phyloP scores from a whole-genome alignment of 192 early-diverging fungal species.

The Rhizoclosmatium sp. region DNA sequence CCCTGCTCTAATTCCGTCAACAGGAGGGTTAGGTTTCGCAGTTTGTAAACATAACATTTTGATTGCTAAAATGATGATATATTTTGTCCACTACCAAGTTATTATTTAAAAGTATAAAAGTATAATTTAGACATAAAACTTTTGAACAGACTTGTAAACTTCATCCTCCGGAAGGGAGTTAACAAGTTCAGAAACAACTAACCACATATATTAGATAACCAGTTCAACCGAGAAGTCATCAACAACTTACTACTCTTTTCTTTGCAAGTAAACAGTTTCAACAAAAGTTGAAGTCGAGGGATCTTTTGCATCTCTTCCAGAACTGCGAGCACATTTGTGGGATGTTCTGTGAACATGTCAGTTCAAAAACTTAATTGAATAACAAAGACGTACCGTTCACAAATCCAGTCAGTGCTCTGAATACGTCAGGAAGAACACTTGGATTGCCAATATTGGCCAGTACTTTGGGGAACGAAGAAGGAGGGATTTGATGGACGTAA shows the following conservation, averaged over 20 bases:
- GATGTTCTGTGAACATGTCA: not conserved
- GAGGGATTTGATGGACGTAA: not conserved
- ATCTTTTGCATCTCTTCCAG: slow-evolving; percentile 22
- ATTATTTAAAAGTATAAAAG: too few species aligned
- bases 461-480: not conserved
- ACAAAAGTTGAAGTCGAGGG: not conserved
- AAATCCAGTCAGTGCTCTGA: not conserved
- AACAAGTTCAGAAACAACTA: not conserved
- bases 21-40: too few species aligned
- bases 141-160: not conserved
- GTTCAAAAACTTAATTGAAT: not conserved
- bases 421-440: slow-evolving; percentile 17
- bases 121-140: not conserved
- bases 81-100: too few species aligned
- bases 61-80: too few species aligned
- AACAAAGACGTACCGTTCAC: not conserved
- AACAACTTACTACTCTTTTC: slow-evolving; percentile 12
- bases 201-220: not conserved
- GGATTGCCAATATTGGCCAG: slow-evolving; percentile 22
- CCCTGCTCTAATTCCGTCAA: too few species aligned
- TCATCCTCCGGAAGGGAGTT: not conserved
- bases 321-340: not conserved
- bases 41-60: too few species aligned
- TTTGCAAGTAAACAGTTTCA: slow-evolving; percentile 6
- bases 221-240: not conserved